phyloP scores from a whole-genome alignment of 1,284 basidiomycete genomes.

The Fomitopsis pinicola region DNA sequence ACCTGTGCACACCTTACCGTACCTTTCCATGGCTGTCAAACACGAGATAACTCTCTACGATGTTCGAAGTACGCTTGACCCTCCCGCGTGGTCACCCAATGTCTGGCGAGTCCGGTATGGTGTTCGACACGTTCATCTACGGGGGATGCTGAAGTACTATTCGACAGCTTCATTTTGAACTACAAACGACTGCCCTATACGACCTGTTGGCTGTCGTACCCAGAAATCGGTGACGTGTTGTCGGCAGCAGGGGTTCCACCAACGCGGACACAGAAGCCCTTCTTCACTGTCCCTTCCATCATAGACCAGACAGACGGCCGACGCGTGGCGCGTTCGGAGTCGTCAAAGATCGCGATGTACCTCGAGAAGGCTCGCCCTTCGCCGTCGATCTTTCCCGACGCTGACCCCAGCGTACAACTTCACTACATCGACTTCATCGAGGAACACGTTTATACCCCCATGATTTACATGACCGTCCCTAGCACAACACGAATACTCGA shows the following conservation, averaged over 20 bases:
- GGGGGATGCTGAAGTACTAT: neutral
- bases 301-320: neutral
- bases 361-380: constrained; percentile 39
- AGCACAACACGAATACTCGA: constrained; percentile 5
- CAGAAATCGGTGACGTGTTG: constrained; percentile 4
- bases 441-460: neutral
- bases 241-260: constrained; percentile 4
- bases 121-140: neutral
- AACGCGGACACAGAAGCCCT: constrained; percentile 4
- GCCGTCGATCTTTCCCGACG: constrained; percentile 21
- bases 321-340: constrained; percentile 31
- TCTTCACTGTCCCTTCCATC: constrained; percentile 7
- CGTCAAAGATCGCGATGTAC: constrained; percentile 36
- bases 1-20: neutral
- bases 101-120: constrained; percentile 5
- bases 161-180: constrained; percentile 6
- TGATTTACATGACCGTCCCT: constrained; percentile 6
- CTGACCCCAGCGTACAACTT: constrained; percentile 11
- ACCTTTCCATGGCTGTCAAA: constrained; percentile 5
- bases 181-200: constrained; percentile 5
- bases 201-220: constrained; percentile 7
- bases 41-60: constrained; percentile 8
- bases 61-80: constrained; percentile 1
- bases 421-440: constrained; percentile 6
- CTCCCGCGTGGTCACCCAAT: constrained; percentile 10